Base-by-base conservation (phyloP, 805 yeast genomes). In the Saccharomycopsis amapae region DNA sequence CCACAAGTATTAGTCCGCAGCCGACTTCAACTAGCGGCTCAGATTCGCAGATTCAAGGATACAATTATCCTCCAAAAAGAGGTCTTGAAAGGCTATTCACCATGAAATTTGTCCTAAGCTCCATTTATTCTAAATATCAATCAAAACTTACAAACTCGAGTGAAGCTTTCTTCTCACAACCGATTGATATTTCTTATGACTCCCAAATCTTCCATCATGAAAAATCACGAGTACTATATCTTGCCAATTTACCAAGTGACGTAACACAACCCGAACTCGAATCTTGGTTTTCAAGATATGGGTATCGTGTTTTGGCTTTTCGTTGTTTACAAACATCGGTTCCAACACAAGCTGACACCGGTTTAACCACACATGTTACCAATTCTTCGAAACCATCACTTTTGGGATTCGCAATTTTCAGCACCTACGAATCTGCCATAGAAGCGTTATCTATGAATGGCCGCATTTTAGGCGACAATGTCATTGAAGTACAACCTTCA, bases 251-350 rank as follows among this genome's bases (percentile, higher is more conserved):
- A 53, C 89, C 96, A 2, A 69, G 69, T 22, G 96, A 88, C 56
- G 85, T 90, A 4, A 89, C 96, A 1, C 96, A 89, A 62, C 73
- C 87, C 42, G 96, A 89, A 63, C 68, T 88, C 40, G 96, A 88
- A 65, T 72, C 82, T 26, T 89, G 96, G 96, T 88, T 87, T 60
- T 78, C 87, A 3, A 93, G 85, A 59, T 81, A 75, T 60, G 95
- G 95, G 2, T 83, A 86, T 1, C 72, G 89, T 42, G 95, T 96
- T 1, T 73, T 85, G 42, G 93, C 95, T 10, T 85, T 87, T 60
- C 87, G 96, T 95, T 79, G 93, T 1, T 69, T 88, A 42, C 80
- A 79, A 57, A 72, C 76, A n/a, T 73, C 79, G 22, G 80, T 72
- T 41, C 71, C 68, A n/a, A n/a, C n/a, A n/a, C n/a, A n/a, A n/a